Base-by-base conservation (phyloP, 352 stramenopile species). In the Thraustochytrium sp. region DNA sequence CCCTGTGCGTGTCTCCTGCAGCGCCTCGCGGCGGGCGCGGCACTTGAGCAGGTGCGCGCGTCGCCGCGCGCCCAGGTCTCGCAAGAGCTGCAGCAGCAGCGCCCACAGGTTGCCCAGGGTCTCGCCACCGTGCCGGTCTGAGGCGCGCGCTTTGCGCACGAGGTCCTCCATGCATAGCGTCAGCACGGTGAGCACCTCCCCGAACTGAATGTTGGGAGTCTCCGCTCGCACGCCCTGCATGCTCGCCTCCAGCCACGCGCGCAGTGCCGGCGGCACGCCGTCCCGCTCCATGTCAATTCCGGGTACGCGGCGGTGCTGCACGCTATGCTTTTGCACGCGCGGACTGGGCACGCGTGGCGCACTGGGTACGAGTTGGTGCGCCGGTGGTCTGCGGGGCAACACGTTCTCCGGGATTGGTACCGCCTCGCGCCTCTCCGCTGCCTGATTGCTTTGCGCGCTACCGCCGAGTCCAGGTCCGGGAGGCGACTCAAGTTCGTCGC, bases 21-120 rank as follows among this genome's bases (percentile, higher is more conserved):
- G 40, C 4, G 11, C 31, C 53, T 36, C 62, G 3, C 53, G 48
- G 23, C 29, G 40, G 23, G 8, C 18, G 16, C 11, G 18, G 34
- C 31, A 46, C 23, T 44, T 64, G 55, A 21, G 55, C 23, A 64
- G 26, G 38, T 54, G 62, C 38, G 23, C 21, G 13, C 26, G 37
- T 31, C 40, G 37, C 18, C 16, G 38, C 4, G 38, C 26, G 23
- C 62, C 62, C 18, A 75, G 37, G 40, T 75, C 62, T 4, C 40
- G 23, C 21, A 75, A 75, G 29, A 75, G 44, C 62, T 54, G 62
- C 38, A 75, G n/a, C 11, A 75, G 16, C 16, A 75, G 62, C 62
- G 29, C 31, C 62, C 62, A 75, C 21, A 75, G 62, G 29, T 75
- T 51, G 3, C 13, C 26, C 11, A 75, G 44, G 0, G 44, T 37